Evolutionary conservation across 2,329 filamentous ascomycete genomes (phyloP), one percentile per base, ranked within the genome.

Genomic region (Amesomyces nigricolor): DNA sequence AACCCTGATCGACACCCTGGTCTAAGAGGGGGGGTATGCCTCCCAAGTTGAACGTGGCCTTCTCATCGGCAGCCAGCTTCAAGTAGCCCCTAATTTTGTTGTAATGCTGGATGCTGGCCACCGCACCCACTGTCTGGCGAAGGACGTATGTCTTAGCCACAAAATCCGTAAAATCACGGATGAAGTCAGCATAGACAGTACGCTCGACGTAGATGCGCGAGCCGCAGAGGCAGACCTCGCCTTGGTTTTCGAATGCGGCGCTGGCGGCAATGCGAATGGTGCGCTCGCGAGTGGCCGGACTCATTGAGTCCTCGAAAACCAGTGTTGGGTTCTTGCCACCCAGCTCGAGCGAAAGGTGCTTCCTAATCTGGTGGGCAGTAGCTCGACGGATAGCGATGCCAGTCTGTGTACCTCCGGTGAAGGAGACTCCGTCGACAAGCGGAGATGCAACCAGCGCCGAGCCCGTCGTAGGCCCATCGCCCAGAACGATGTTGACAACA

Each of bases 311-410:
- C 6, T 75, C 73, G 58, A 81, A 80, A 10, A 81, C 74, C 14
- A 81, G 62, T 10, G 77, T 72, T 1, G 78, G 77, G 30, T 74
- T 77, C 66, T 81, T 80, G 48, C 79, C 78, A 32, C 79, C 78
- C 42, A 68, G 63, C 61, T 66, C 68, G 40, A 66, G 63, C 29
- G 61, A 68, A 32, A 66, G 45, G 47, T 69, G 66, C 58, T 70
- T 71, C 40, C 61, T 58, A 32, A 70, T 68, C 57, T 70, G 64
- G 40, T 64, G 62, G 26, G 62, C 67, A 1, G 68, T 68, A 17
- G 64, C 64, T 19, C 54, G 62, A 26, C 67, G 63, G 53, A 71
- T 70, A 14, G 63, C 63, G 17, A 68, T 65, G 2, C 68, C 68
- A 1, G 67, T 69, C 30, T 63, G 62, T 0, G 68, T 69, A 42